phyloP scores from a whole-genome alignment of 164 flowering plant genomes.

The Tinospora cordifolia region DNA sequence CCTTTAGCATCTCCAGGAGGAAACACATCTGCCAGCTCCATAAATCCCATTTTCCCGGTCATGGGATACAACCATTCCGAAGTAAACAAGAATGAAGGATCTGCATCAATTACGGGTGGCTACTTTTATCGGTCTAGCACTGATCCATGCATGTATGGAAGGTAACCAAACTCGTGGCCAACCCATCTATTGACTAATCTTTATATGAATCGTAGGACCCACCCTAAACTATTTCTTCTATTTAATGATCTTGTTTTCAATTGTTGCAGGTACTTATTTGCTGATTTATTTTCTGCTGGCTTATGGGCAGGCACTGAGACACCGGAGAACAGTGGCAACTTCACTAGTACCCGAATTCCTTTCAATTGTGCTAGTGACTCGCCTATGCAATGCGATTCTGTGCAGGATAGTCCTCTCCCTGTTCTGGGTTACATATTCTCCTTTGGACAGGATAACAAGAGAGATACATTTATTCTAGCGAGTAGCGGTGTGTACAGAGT shows the following conservation, averaged over 20 bases:
- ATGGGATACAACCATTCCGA: constrained; percentile 73
- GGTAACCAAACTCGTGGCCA: constrained; percentile 29
- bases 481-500: constrained; percentile 76
- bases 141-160: constrained; percentile 87
- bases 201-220: background rate
- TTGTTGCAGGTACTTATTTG: constrained; percentile 63
- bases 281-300: constrained; percentile 54
- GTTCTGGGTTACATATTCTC: constrained; percentile 70
- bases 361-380: constrained; percentile 64
- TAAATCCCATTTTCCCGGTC: constrained; percentile 60
- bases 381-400: constrained; percentile 48
- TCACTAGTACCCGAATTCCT: constrained; percentile 32
- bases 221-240: background rate
- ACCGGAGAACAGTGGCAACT: constrained; percentile 74
- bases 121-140: constrained; percentile 62
- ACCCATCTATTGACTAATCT: too few species aligned
- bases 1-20: constrained; percentile 49
- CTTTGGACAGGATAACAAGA: constrained; percentile 73
- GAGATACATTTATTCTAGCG: constrained; percentile 55
- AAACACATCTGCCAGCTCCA: constrained; percentile 48
- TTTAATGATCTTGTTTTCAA: background rate
- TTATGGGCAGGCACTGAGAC: constrained; percentile 72
- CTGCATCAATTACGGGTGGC: constrained; percentile 89
- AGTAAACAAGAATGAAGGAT: constrained; percentile 50
- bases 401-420: constrained; percentile 41